Evolutionary conservation across 306 rosid species (phyloP).

Genomic region (Medicago arabica): DNA sequence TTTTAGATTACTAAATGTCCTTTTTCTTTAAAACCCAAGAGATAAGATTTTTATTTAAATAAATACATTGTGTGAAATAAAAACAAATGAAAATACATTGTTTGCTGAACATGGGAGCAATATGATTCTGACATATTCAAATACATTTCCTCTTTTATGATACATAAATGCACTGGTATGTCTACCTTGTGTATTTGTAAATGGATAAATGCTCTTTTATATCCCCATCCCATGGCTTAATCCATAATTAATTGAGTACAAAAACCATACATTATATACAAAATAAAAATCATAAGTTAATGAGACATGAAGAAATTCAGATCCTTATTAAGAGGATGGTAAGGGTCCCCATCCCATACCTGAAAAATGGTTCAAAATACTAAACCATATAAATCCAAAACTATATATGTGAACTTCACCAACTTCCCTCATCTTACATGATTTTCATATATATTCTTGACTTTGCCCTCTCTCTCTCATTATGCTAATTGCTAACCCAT

Average conservation of each 20-base stretch:
- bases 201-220: neutral
- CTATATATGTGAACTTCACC: conserved; percentile 49
- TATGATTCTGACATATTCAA: conserved; percentile 22
- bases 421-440: conserved; percentile 26
- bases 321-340: conserved; percentile 12
- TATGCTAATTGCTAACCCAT: conserved; percentile 34
- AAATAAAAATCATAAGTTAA: neutral
- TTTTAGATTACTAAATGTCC: too few relatives aligned
- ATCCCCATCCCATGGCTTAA: conserved; percentile 1
- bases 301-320: conserved; percentile 22
- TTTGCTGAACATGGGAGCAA: neutral
- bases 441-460: conserved; percentile 39
- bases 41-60: neutral
- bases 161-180: conserved; percentile 11
- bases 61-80: too few relatives aligned
- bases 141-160: conserved; percentile 27
- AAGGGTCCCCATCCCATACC: conserved; percentile 45
- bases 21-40: neutral
- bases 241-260: neutral
- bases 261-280: neutral
- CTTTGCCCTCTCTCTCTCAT: conserved; percentile 12
- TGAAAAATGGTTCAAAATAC: conserved; percentile 33
- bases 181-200: neutral
- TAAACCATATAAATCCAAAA: conserved; percentile 13
- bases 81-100: neutral